phyloP scores from a whole-genome alignment of 176 grass and related monocot species.

The Dendrocalamus sinicus region DNA sequence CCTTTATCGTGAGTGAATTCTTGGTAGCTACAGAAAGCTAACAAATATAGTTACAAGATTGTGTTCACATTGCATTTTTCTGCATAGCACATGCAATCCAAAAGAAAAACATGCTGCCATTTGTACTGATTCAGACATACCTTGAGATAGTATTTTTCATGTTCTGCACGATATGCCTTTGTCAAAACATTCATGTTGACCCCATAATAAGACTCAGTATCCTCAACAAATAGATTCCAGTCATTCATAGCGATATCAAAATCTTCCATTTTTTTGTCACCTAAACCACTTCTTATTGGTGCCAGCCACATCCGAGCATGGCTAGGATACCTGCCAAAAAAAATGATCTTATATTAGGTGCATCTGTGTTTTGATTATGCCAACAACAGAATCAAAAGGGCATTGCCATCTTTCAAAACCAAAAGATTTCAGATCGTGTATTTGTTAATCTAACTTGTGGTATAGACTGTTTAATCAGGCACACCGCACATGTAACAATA shows the following conservation, averaged over 20 bases:
- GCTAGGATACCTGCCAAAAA: conserved; percentile 85
- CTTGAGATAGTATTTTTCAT: conserved; percentile 97
- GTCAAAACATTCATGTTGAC: conserved; percentile 96
- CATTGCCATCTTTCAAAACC: background rate
- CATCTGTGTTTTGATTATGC: background rate
- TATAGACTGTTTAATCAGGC: background rate
- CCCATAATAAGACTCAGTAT: conserved; percentile 81
- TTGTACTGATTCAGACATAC: conserved; percentile 33
- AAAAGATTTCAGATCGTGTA: background rate
- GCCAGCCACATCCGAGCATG: conserved; percentile 96
- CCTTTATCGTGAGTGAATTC: background rate
- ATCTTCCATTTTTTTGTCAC: conserved; percentile 84
- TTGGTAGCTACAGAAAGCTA: background rate
- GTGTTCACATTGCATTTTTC: background rate
- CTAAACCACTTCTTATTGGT: conserved; percentile 76
- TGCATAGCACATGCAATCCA: conserved; percentile 12
- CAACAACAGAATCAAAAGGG: background rate
- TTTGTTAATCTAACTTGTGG: background rate
- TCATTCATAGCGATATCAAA: conserved; percentile 74
- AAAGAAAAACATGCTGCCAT: background rate
- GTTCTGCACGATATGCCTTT: conserved; percentile 75
- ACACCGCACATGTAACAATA: conserved; percentile 8
- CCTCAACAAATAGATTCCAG: conserved; percentile 78
- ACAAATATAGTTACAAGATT: background rate
- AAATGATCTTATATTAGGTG: background rate